A percentile compares a stretch with the other conserved stretches of the same genome.
phyloP scores from a whole-genome alignment of 805 yeast species.

The Wickerhamomyces queroliae region DNA sequence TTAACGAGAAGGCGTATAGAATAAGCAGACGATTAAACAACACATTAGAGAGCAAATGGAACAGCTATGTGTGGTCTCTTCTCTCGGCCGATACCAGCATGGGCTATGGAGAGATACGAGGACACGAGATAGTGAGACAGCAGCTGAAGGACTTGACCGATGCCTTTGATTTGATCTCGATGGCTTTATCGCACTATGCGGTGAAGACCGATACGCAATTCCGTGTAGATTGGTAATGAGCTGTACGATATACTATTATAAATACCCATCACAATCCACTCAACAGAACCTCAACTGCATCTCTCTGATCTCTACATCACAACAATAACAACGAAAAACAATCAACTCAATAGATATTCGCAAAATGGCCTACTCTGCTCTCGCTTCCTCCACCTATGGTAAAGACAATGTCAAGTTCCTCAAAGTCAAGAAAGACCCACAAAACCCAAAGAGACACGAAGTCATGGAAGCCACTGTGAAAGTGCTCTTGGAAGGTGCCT shows the following conservation, averaged over 20 bases:
- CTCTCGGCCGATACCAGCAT: too few species aligned
- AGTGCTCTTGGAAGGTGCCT: slow-evolving; percentile 69
- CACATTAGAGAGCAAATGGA: too few species aligned
- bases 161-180: too few species aligned
- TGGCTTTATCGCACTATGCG: too few species aligned
- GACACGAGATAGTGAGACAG: too few species aligned
- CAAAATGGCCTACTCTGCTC: slow-evolving; percentile 19
- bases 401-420: slow-evolving; percentile 90
- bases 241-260: too few species aligned
- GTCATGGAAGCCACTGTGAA: slow-evolving; percentile 81
- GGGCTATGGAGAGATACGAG: too few species aligned
- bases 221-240: neutral
- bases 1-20: too few species aligned
- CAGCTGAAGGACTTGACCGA: too few species aligned
- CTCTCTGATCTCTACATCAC: neutral
- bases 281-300: neutral
- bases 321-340: neutral
- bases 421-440: slow-evolving; percentile 76
- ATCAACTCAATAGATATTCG: neutral
- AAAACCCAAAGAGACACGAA: slow-evolving; percentile 69
- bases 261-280: neutral
- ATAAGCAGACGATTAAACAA: too few species aligned
- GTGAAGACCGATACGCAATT: neutral
- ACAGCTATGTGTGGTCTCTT: too few species aligned
- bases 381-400: slow-evolving; percentile 67